Base-by-base conservation (phyloP, 2,329 filamentous ascomycete species). In the Rachicladosporium sp. region DNA sequence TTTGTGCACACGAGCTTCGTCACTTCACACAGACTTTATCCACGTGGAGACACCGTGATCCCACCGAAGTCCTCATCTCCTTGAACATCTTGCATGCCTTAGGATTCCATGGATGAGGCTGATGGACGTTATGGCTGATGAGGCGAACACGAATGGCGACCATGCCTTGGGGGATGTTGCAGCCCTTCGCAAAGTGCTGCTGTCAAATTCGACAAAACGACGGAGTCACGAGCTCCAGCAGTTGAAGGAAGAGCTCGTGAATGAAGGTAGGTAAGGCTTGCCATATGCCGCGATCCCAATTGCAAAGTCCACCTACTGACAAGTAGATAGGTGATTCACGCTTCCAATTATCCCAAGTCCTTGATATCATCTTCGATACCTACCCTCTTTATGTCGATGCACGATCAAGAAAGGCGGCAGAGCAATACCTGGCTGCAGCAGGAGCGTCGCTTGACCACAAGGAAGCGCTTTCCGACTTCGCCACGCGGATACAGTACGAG, bases 351-450 rank as follows among this genome's bases (percentile, higher is more conserved):
- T 43, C 52, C 36, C 42, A 48, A 29, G 42, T 59, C 36, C 66
- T 93, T 46, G 72, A 76, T 45, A 67, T 87, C 29, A 74, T 98
- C 27, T 89, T 96, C 65, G 77, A 78, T 58, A 95, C 88, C 37
- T 87, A 95, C 57, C 76, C 84, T 45, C 77, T 82, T 51, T 98
- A 96, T 62, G 67, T 78, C 61, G 91, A 98, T 64, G 78, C 88
- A 52, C 68, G 76, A 48, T 96, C 91, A 33, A 77, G 91, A 50
- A 73, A 78, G 51, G 86, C 85, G 30, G 86, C 87, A 27, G 83
- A 94, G 59, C 70, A 74, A 64, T 94, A 88, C 58, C 71, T 98
- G 41, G 66, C 70, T 47, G 70, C 76, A 37, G 69, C 89, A 48
- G 70, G 88, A 43, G 70, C 70, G 41, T 68, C 67, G 38, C 65